A percentile compares a stretch with the other conserved stretches of the same genome.
Conservation (phyloP, 225 moss, liverwort and hornwort species). For the Sphagnum tenellum region DNA sequence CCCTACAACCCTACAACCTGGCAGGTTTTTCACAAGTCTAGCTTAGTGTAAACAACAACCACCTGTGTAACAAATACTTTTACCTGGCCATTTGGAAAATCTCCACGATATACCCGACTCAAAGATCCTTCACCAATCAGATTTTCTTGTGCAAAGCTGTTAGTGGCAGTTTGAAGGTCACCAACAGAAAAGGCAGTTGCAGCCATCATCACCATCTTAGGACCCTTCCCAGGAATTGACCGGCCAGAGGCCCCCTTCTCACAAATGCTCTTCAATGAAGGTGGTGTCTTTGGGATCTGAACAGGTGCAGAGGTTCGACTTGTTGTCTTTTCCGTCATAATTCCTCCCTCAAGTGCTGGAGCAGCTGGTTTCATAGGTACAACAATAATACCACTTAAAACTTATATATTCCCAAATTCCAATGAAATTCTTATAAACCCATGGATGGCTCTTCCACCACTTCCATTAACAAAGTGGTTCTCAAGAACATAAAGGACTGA, state of each 20-base stretch:
- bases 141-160: slow-evolving; percentile 54
- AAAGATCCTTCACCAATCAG: slow-evolving; percentile 54
- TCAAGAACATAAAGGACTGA: too few relatives aligned
- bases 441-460: background rate
- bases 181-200: slow-evolving; percentile 57
- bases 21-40: too few relatives aligned
- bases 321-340: slow-evolving; percentile 12
- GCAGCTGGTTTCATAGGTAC: background rate
- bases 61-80: too few relatives aligned
- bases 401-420: background rate
- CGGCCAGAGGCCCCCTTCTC: slow-evolving; percentile 11
- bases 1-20: too few relatives aligned
- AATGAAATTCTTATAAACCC: background rate
- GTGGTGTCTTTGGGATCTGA: slow-evolving; percentile 49
- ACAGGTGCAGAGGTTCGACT: slow-evolving; percentile 29
- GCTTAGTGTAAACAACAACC: too few relatives aligned
- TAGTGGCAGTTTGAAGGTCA: slow-evolving; percentile 58
- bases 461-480: too few relatives aligned
- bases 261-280: slow-evolving; percentile 35
- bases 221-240: slow-evolving; percentile 28
- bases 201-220: slow-evolving; percentile 31
- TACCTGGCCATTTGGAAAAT: slow-evolving; percentile 55
- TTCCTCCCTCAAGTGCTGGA: background rate
- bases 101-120: slow-evolving; percentile 54
- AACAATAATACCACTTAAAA: too few relatives aligned